phyloP scores from a whole-genome alignment of 768 basidiomycete species.

The Termitomyces heimii region DNA sequence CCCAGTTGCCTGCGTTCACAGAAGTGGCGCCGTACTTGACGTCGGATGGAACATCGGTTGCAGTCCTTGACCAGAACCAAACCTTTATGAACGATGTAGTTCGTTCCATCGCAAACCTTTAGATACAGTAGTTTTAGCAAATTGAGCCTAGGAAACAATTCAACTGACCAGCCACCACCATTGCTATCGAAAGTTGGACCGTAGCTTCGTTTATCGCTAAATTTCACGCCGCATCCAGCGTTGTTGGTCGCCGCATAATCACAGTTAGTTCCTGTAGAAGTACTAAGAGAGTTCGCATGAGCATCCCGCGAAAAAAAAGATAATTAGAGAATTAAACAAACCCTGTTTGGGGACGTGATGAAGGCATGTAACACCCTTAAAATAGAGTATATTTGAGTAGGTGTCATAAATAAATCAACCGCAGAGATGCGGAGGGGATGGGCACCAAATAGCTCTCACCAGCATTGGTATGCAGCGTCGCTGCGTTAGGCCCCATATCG shows the following conservation, averaged over 20 bases:
- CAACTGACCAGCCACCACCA: slow-evolving; percentile 56
- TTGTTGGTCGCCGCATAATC: slow-evolving; percentile 42
- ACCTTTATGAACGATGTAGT: slow-evolving; percentile 53
- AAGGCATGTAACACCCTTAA: slow-evolving; percentile 50
- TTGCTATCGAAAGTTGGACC: slow-evolving; percentile 52
- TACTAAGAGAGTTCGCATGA: slow-evolving; percentile 20
- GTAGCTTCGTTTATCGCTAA: slow-evolving; percentile 38
- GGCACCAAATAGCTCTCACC: slow-evolving; percentile 41
- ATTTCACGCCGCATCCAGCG: slow-evolving; percentile 51
- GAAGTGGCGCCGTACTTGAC: slow-evolving; percentile 31
- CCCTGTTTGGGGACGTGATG: slow-evolving; percentile 40
- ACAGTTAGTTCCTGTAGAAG: slow-evolving; percentile 38
- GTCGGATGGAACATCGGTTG: slow-evolving; percentile 36
- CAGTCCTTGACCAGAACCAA: slow-evolving; percentile 64
- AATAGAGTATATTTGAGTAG: background rate
- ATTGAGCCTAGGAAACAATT: background rate
- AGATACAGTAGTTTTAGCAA: background rate
- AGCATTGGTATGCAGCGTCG: slow-evolving; percentile 30
- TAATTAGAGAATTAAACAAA: slow-evolving; percentile 14
- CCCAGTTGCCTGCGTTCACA: slow-evolving; percentile 52
- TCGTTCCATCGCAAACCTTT: slow-evolving; percentile 62
- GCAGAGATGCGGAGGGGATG: slow-evolving; percentile 34
- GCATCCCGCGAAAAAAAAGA: background rate
- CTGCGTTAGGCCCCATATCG: slow-evolving; percentile 30
- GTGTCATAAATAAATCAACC: background rate